Base-by-base conservation (phyloP, 148 eudicot species). In the Camellia japonica region DNA sequence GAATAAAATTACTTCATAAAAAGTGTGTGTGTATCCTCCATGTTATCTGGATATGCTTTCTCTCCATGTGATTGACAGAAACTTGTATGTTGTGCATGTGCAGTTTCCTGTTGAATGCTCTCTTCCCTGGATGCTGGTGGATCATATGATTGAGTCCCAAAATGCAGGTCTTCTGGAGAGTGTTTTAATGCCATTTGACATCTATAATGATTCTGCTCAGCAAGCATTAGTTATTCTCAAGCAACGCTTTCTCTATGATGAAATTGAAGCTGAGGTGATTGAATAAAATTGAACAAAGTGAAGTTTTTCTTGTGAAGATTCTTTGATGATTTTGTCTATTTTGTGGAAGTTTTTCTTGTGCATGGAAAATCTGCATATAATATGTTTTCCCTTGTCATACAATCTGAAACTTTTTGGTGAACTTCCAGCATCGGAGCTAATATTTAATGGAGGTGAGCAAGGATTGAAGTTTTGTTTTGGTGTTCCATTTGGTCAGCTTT, bases 51-150 rank as follows among this genome's bases (percentile, higher is more conserved):
- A 2, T 63, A 38, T n/a, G 30, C 47, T 20, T 46, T 61, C 13
- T 1, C 70, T 58, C 38, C 10, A 13, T 49, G 3, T 20, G 20
- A 56, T 56, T 61, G 23, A 74, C 7, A 18, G 23, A 42, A 46
- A 44, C 60, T 83, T 41, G 74, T 64, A 61, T 81, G 6, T 73
- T 59, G 51, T 76, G 1, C 61, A 55, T 73, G 20, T 90, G 90
- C 91, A 96, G 99, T 96, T 96, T 87, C 98, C 99, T 30, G 89
- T 96, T 82, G 98, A 96, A 62, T 96, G 98, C 89, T 96, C 99
- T 85, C 97, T 96, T 86, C 99, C 99, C 3, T 96, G 99, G 99
- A 96, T 96, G 97, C 92, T 96, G 80, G 93, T 92, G 78, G 97
- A 93, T 83, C 85, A 92, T 78, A 90, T 90, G 83, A 76, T 92